Evolutionary conservation across 1,139 yeast species (phyloP).

Genomic region (Candida sanyaensis): DNA sequence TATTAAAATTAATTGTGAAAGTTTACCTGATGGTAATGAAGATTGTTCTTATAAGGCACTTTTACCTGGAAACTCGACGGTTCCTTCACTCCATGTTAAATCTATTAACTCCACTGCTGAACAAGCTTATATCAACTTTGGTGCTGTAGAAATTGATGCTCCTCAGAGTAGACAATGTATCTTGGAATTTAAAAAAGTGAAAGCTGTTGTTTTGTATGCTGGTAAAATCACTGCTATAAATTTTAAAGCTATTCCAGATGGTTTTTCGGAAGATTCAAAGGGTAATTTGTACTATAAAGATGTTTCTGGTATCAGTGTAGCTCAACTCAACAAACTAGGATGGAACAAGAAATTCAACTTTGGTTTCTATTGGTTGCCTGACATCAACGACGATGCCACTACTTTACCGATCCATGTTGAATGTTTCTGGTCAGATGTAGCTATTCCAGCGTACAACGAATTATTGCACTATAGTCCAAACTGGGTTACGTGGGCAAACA

Average conservation of each 20-base stretch:
- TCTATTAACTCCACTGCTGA: conserved; percentile 49
- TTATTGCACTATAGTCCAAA: conserved; percentile 64
- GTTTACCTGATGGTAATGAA: conserved; percentile 47
- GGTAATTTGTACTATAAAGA: conserved; percentile 58
- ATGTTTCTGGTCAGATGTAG: conserved; percentile 76
- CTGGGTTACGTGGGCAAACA: conserved; percentile 65
- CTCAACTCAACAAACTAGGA: conserved; percentile 64
- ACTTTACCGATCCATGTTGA: conserved; percentile 56
- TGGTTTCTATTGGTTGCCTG: conserved; percentile 80
- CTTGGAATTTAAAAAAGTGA: conserved; percentile 43
- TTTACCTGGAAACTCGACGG: conserved; percentile 39
- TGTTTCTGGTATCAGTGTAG: conserved; percentile 60
- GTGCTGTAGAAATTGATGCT: conserved; percentile 59
- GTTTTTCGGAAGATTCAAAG: conserved; percentile 48
- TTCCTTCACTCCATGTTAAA: conserved; percentile 50
- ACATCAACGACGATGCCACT: conserved; percentile 40
- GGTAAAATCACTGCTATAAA: conserved; percentile 34
- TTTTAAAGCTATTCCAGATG: conserved; percentile 41
- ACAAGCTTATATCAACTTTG: conserved; percentile 68
- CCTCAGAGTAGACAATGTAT: conserved; percentile 66
- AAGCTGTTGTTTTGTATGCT: conserved; percentile 7
- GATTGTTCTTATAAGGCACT: conserved; percentile 55
- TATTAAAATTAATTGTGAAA: conserved; percentile 33
- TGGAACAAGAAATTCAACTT: conserved; percentile 62
- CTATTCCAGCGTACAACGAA: conserved; percentile 71